Conservation (phyloP, 208 protist species). For the Trichomonas gallinae region DNA sequence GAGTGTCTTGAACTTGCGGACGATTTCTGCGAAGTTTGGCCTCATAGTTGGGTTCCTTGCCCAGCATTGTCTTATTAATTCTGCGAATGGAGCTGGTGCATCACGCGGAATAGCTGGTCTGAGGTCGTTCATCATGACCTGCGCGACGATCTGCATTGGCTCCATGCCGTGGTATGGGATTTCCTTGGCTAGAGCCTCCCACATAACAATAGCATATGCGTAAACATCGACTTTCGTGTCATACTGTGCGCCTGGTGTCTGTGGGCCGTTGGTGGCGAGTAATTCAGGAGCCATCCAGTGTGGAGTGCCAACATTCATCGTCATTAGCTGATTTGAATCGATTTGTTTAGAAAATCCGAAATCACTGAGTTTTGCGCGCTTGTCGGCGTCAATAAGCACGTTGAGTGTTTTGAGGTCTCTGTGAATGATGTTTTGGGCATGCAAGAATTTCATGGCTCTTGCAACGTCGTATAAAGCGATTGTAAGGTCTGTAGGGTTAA, state of each 20-base stretch:
- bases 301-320: neutral
- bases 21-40: neutral
- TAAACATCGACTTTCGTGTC: neutral
- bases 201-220: neutral
- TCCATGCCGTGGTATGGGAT: neutral
- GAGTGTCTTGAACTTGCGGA: neutral
- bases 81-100: neutral
- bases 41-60: neutral
- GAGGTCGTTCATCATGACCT: neutral
- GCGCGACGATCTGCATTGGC: neutral
- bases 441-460: neutral
- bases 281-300: conserved; percentile 10
- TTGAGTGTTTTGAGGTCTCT: neutral
- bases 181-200: neutral
- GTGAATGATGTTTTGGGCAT: neutral
- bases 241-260: neutral
- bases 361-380: neutral
- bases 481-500: neutral
- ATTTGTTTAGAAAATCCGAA: neutral
- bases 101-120: neutral
- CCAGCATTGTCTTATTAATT: neutral
- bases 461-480: neutral
- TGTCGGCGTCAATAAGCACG: neutral
- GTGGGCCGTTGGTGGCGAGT: neutral
- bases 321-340: neutral